Base-by-base conservation (phyloP, 2,329 filamentous ascomycete genomes). In the Colletotrichum sp. region DNA sequence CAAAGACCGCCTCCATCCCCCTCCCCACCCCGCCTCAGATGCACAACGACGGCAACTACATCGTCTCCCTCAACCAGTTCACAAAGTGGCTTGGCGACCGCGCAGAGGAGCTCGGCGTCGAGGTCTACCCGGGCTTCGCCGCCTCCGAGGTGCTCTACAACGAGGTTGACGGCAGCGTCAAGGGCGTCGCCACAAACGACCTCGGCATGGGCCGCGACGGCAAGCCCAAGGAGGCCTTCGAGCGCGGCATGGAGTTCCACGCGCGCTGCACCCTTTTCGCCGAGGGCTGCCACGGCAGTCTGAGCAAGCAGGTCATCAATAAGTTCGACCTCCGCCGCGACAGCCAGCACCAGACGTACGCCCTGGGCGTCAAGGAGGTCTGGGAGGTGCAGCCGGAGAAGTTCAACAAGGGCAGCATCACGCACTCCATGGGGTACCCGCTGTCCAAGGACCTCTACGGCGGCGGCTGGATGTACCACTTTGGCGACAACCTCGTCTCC, bases 381-480 rank as follows among this genome's bases (percentile, higher is more conserved):
- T 99, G 97, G 97, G 97, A 99, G 85, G 91, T 99, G 36, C 92
- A 96, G 80, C 96, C 97, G 0, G 95, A 95, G 80, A 99, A 98
- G 86, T 99, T 98, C 86, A 90, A 94, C 77, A 94, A 94, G 82
- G 97, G 97, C 69, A 89, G 96, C 79, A 92, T 99, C 61, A 92
- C 93, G 6, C 97, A 99, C 87, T 94, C 95, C 6, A 92, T 99
- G 93, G 97, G 97, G 24, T 99, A 98, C 82, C 97, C 97, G 24
- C 87, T 99, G 60, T 92, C 95, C 18, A 92, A 90, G 80, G 94
- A 99, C 82, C 97, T 96, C 10, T 99, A 99, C 83, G 97, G 97
- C 79, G 97, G 97, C 79, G 96, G 95, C n/a, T 99, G 96, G 93
- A 96, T 99, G 95, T 99, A 99, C 83, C 97, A 99, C 85, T 99